Conservation (phyloP, 257 asterid genomes). For the Linaria vulgaris region DNA sequence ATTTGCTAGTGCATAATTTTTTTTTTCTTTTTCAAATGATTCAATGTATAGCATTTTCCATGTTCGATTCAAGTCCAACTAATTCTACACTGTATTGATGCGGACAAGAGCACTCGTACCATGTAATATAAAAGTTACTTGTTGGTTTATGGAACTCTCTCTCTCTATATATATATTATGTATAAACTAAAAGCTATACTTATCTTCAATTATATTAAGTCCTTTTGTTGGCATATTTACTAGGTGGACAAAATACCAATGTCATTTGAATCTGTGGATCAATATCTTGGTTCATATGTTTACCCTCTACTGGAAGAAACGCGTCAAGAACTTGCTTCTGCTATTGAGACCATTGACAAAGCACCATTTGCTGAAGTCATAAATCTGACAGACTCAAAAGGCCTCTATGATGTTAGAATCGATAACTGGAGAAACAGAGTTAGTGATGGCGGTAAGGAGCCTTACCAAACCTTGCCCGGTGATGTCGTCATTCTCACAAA, state of each 20-base stretch:
- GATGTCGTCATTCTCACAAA: conserved; percentile 44
- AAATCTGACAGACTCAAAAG: not conserved
- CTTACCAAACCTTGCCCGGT: conserved; percentile 52
- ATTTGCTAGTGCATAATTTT: not conserved
- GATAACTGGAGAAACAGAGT: conserved; percentile 41
- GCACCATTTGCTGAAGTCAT: conserved; percentile 57
- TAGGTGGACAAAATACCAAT: conserved; percentile 55
- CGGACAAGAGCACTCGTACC: too few relatives aligned
- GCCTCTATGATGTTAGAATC: conserved; percentile 18
- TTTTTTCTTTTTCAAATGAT: not conserved
- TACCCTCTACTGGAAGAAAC: conserved; percentile 63
- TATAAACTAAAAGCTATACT: too few relatives aligned
- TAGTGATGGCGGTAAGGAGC: conserved; percentile 34
- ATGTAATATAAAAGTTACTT: too few relatives aligned
- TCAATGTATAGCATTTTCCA: too few relatives aligned
- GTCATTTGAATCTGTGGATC: conserved; percentile 34
- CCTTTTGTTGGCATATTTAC: conserved; percentile 4
- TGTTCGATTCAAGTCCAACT: too few relatives aligned
- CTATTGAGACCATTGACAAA: conserved; percentile 33
- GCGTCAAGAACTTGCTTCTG: conserved; percentile 44
- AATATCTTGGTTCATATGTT: conserved; percentile 43
- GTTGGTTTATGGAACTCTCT: not conserved
- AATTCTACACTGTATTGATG: too few relatives aligned
- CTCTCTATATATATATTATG: too few relatives aligned
- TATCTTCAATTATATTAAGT: not conserved